These are phyloP conservation scores for Graphilbum fragrans DNA, from an alignment of 2,329 filamentous ascomycete genomes.

Conservation along the genomic window DNA sequence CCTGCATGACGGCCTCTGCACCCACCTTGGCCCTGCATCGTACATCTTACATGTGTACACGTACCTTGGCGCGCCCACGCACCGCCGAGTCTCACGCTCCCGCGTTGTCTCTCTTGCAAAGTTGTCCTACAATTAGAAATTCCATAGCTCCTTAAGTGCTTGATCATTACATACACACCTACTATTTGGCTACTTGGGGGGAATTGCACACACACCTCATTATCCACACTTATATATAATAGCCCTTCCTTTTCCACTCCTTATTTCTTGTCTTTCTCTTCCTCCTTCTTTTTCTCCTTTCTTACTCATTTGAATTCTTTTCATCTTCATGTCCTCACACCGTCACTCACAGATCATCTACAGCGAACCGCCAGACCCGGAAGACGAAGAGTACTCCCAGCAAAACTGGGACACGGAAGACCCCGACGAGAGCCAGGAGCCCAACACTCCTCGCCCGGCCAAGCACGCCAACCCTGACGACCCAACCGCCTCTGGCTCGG, in stretches of 20 bases:
- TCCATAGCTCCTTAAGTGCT: too few species aligned
- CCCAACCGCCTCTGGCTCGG: slow-evolving; percentile 16
- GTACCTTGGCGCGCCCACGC: too few species aligned
- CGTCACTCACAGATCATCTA: slow-evolving; percentile 1
- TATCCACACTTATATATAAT: neutral
- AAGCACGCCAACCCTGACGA: neutral
- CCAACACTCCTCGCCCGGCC: slow-evolving; percentile 2
- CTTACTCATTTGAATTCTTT: neutral
- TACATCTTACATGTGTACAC: too few species aligned
- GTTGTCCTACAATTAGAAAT: too few species aligned
- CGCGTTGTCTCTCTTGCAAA: too few species aligned
- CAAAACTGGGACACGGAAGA: neutral
- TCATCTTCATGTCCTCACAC: slow-evolving; percentile 8
- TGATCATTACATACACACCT: too few species aligned
- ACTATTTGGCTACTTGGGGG: too few species aligned
- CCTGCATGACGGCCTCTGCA: too few species aligned
- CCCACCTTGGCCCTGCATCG: too few species aligned
- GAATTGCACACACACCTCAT: too few species aligned
- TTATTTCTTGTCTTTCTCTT: neutral
- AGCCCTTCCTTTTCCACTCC: neutral
- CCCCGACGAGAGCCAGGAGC: neutral
- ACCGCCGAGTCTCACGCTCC: too few species aligned
- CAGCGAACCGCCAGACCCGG: neutral
- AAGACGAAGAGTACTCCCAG: neutral
- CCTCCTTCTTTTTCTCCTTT: neutral